Evolutionary conservation across 495 filamentous ascomycete genomes (phyloP).

Genomic region (Hypomontagnella monticulosa): DNA sequence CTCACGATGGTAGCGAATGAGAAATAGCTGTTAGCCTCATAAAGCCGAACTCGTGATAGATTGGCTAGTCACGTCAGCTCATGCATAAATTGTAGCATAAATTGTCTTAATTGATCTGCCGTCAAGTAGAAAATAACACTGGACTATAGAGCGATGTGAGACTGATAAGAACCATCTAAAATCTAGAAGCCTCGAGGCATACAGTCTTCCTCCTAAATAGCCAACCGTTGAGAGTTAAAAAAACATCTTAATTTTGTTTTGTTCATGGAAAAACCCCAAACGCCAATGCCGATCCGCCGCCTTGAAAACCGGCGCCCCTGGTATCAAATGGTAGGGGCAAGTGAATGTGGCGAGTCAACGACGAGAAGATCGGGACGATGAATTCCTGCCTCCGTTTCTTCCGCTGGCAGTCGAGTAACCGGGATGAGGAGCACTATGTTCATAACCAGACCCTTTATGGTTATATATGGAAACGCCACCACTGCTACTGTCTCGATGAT

Average conservation of each 20-base stretch:
- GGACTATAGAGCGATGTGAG: not conserved
- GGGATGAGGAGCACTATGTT: constrained; percentile 17
- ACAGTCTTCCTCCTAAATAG: constrained; percentile 6
- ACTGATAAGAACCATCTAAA: constrained; percentile 8
- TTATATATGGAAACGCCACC: constrained; percentile 19
- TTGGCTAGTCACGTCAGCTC: not conserved
- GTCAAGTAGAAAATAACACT: constrained; percentile 2
- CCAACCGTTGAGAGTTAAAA: not conserved
- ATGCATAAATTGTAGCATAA: not conserved
- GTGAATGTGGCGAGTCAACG: not conserved
- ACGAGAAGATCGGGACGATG: not conserved
- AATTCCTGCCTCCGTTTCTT: not conserved
- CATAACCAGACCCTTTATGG: constrained; percentile 18
- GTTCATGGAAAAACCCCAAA: not conserved
- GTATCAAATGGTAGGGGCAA: not conserved
- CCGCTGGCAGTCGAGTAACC: not conserved
- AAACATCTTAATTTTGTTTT: constrained; percentile 1
- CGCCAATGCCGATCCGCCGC: constrained; percentile 1
- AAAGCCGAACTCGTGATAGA: not conserved
- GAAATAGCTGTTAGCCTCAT: constrained; percentile 7
- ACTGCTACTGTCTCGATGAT: not conserved
- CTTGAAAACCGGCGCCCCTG: not conserved
- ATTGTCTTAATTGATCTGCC: not conserved
- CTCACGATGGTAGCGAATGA: constrained; percentile 20
- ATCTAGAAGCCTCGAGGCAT: constrained; percentile 31